Base-by-base conservation (phyloP, 345 rosid genomes). In the Garcia nutans region DNA sequence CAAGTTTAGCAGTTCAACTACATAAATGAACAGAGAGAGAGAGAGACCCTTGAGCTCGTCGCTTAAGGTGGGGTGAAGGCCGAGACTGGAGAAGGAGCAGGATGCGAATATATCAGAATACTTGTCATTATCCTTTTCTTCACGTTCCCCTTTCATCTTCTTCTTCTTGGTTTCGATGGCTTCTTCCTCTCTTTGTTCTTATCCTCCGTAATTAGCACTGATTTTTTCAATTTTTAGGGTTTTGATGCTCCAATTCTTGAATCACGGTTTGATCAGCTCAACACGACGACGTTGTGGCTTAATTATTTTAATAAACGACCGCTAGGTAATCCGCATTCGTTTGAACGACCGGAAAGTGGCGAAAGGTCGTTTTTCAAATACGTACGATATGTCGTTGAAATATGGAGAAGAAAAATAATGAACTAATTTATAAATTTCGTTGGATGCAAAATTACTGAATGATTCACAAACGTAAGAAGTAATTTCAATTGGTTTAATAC, bases 71-170 rank as follows among this genome's bases (percentile, higher is more conserved):
- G 93, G 62, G 54, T 90, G 87, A 20, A 92, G 84, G 54, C 97
- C 97, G 66, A 92, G 91, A 41, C 85, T 85, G 71, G 91, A 83
- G 86, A 92, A 92, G 65, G 94, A 82, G 60, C 94, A 92, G 0
- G 92, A 83, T 11, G 97, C 86, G 71, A 92, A 92, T 37, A 88
- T 59, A 20, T 82, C 84, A 0, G 84, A 63, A 49, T 37, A 70
- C 16, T 44, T 54, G 2, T 33, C 17, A 62, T 69, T n/a, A 65
- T 37, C 62, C 61, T 79, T 62, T 74, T 61, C 67, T 28, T 73
- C 76, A 10, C 55, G 5, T 56, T 37, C 41, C 41, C 52, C 3
- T 68, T 76, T 73, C 74, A 41, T 67, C 73, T 41, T 52, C 31
- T 44, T 63, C 44, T 68, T 45, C 33, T 44, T 68, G 16, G 57